Percentiles rank a stretch among this genome's conserved stretches.
These are phyloP conservation scores for Choiromyces venosus DNA, from an alignment of 495 filamentous ascomycete genomes.

Conservation along the genomic window DNA sequence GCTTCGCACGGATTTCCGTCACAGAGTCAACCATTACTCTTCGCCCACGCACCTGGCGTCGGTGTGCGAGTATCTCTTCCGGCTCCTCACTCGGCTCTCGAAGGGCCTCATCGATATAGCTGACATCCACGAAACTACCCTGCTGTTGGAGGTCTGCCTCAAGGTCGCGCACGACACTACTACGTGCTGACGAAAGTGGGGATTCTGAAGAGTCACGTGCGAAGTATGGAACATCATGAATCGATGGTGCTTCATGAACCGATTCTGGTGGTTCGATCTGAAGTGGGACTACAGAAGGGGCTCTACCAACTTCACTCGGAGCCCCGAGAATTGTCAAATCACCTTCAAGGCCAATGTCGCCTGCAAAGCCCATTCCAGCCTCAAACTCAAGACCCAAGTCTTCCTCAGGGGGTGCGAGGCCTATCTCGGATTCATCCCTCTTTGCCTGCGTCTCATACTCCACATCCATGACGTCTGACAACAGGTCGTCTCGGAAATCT, in stretches of 20 bases:
- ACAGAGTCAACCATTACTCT: slow-evolving; percentile 38
- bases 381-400: slow-evolving; percentile 54
- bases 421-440: slow-evolving; percentile 50
- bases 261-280: slow-evolving; percentile 16
- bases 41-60: slow-evolving; percentile 50
- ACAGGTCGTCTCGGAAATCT: slow-evolving; percentile 37
- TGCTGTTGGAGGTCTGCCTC: slow-evolving; percentile 51
- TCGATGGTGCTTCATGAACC: slow-evolving; percentile 8
- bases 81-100: slow-evolving; percentile 53
- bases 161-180: slow-evolving; percentile 52
- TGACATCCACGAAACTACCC: slow-evolving; percentile 48
- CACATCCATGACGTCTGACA: slow-evolving; percentile 46
- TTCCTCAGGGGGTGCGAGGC: slow-evolving; percentile 42
- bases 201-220: slow-evolving; percentile 59
- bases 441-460: slow-evolving; percentile 46
- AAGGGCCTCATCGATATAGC: slow-evolving; percentile 46
- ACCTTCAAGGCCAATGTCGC: slow-evolving; percentile 25
- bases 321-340: slow-evolving; percentile 27
- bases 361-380: slow-evolving; percentile 54
- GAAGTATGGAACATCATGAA: slow-evolving; percentile 41
- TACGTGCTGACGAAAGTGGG: slow-evolving; percentile 58
- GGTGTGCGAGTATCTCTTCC: slow-evolving; percentile 51
- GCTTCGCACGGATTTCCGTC: slow-evolving; percentile 46
- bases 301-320: slow-evolving; percentile 11
- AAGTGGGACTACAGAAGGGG: slow-evolving; percentile 6